Conservation (phyloP, 148 eudicot genomes). For the Silene latifolia region DNA sequence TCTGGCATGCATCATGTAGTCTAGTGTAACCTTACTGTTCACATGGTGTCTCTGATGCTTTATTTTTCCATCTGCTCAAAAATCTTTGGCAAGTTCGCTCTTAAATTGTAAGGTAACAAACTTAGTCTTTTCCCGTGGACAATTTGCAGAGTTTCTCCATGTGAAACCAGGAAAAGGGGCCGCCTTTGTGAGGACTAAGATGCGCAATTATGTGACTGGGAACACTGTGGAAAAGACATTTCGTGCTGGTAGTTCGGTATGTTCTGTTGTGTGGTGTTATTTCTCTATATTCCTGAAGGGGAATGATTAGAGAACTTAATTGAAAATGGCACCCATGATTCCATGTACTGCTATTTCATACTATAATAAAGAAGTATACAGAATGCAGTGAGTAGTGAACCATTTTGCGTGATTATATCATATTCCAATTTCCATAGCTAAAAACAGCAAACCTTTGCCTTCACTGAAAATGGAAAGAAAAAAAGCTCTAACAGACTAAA, state of each 20-base stretch:
- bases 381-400: too few relatives aligned
- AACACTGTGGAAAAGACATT: conserved; percentile 92
- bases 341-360: too few relatives aligned
- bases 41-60: neutral
- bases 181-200: conserved; percentile 90
- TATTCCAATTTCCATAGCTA: too few relatives aligned
- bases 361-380: too few relatives aligned
- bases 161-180: conserved; percentile 99
- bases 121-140: neutral
- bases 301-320: too few relatives aligned
- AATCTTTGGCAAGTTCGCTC: neutral
- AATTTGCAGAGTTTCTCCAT: conserved; percentile 77
- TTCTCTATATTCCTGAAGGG: neutral
- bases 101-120: neutral
- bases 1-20: neutral
- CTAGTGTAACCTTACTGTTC: neutral
- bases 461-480: too few relatives aligned
- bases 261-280: neutral
- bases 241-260: conserved; percentile 91
- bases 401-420: too few relatives aligned
- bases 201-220: conserved; percentile 81
- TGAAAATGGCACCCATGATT: too few relatives aligned
- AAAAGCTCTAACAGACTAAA: too few relatives aligned
- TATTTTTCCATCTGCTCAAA: neutral
- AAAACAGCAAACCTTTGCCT: too few relatives aligned